These are phyloP conservation scores for Danielozyma ontarioensis DNA, from an alignment of 805 yeast species.

Conservation along the genomic window DNA sequence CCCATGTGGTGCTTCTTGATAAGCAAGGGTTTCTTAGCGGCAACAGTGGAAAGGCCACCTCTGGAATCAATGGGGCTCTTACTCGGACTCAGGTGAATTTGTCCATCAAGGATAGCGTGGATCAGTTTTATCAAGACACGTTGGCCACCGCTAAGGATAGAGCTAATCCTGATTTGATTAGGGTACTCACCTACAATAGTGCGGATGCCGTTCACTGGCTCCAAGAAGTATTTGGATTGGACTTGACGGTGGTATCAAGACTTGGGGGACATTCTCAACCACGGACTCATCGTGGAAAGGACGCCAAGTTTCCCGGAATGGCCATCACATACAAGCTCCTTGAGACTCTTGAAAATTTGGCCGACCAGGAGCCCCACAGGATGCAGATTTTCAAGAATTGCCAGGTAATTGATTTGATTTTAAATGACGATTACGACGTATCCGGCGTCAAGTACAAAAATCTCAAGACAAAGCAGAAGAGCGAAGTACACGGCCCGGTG, in stretches of 20 bases:
- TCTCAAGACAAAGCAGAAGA: slow-evolving; percentile 24
- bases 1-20: slow-evolving; percentile 49
- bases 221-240: slow-evolving; percentile 55
- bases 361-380: slow-evolving; percentile 39
- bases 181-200: slow-evolving; percentile 56
- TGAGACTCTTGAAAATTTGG: slow-evolving; percentile 45
- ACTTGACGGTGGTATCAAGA: slow-evolving; percentile 63
- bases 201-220: slow-evolving; percentile 71
- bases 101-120: slow-evolving; percentile 51
- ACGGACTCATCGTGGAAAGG: slow-evolving; percentile 77
- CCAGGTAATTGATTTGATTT: slow-evolving; percentile 36
- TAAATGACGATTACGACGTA: slow-evolving; percentile 20
- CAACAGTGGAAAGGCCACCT: slow-evolving; percentile 62
- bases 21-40: slow-evolving; percentile 61
- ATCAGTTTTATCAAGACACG: slow-evolving; percentile 61
- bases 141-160: slow-evolving; percentile 57
- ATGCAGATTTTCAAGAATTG: slow-evolving; percentile 18
- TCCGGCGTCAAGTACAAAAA: slow-evolving; percentile 23
- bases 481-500: slow-evolving; percentile 48
- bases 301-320: slow-evolving; percentile 60
- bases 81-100: slow-evolving; percentile 54
- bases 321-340: slow-evolving; percentile 54
- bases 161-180: slow-evolving; percentile 55
- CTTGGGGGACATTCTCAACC: slow-evolving; percentile 80
- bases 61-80: slow-evolving; percentile 69